These are phyloP conservation scores for Epichloe glyceriae DNA, from an alignment of 2,329 filamentous ascomycete species.

Conservation along the genomic window DNA sequence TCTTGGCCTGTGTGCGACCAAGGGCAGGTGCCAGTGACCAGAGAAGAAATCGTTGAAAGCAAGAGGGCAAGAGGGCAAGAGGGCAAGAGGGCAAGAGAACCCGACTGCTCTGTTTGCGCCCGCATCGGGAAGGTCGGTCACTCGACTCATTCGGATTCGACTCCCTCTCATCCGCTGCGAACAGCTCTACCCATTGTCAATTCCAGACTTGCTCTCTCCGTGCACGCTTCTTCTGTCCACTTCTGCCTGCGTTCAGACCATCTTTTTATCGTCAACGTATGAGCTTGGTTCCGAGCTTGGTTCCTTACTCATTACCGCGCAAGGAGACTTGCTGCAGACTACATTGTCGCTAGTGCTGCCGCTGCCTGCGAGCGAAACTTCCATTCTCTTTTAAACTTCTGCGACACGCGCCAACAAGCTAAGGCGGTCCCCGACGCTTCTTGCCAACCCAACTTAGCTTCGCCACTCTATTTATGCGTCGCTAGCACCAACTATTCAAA, in stretches of 20 bases:
- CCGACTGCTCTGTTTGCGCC: neutral
- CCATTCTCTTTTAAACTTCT: slow-evolving; percentile 3
- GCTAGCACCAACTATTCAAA: neutral
- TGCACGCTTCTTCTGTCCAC: neutral
- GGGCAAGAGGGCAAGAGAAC: neutral
- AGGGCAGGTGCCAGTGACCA: neutral
- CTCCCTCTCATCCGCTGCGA: too few relatives aligned
- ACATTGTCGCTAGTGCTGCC: too few relatives aligned
- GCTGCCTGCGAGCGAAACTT: neutral
- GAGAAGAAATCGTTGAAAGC: neutral
- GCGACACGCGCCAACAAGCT: slow-evolving; percentile 2
- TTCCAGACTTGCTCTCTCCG: neutral
- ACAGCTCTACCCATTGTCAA: too few relatives aligned
- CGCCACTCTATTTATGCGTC: neutral
- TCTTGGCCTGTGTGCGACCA: neutral
- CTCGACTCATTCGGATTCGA: neutral
- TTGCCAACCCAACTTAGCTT: neutral
- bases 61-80: too few relatives aligned
- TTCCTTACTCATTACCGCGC: too few relatives aligned
- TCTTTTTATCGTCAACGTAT: neutral
- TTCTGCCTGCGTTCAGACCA: neutral
- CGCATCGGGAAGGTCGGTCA: neutral
- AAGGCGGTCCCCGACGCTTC: slow-evolving; percentile 1
- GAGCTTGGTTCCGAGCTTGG: too few relatives aligned
- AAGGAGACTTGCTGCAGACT: too few relatives aligned